These are phyloP conservation scores for Phoma sp. DNA, from an alignment of 2,329 filamentous ascomycete species.

Conservation along the genomic window DNA sequence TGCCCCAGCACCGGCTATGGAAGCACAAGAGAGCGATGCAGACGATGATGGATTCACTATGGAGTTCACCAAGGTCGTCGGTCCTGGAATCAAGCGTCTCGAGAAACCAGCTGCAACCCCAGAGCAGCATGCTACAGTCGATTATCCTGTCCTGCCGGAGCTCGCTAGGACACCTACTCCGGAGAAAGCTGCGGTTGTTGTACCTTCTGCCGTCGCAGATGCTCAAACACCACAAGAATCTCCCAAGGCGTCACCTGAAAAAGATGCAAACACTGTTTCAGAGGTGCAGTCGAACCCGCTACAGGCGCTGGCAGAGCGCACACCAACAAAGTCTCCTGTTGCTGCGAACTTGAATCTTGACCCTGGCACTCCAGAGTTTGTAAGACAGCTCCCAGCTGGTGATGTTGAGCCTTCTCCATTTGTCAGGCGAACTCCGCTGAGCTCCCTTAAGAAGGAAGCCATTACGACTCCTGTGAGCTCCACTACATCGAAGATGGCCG, in stretches of 20 bases:
- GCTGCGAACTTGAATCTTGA: constrained; percentile 35
- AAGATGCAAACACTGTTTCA: constrained; percentile 10
- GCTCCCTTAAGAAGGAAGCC: constrained; percentile 24
- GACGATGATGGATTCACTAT: constrained; percentile 58
- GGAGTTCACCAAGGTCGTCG: constrained; percentile 60
- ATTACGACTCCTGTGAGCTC: constrained; percentile 36
- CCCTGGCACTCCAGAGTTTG: constrained; percentile 40
- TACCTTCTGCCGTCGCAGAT: constrained; percentile 15
- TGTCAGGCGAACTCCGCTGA: constrained; percentile 36
- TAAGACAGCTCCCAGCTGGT: constrained; percentile 36
- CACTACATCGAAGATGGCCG: constrained; percentile 18
- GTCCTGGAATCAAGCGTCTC: constrained; percentile 50
- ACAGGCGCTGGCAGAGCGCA: constrained; percentile 12
- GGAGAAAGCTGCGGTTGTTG: constrained; percentile 10
- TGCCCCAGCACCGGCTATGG: constrained; percentile 5
- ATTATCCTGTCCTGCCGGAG: constrained; percentile 12
- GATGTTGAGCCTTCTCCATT: constrained; percentile 47
- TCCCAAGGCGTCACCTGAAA: constrained; percentile 31
- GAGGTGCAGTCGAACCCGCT: constrained; percentile 19
- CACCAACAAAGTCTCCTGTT: constrained; percentile 36
- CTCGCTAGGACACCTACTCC: constrained; percentile 11
- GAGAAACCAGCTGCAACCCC: constrained; percentile 26
- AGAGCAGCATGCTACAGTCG: constrained; percentile 23
- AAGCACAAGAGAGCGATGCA: constrained; percentile 21
- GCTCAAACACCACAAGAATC: constrained; percentile 35